Percentiles rank a stretch among this genome's conserved stretches.
Conservation (phyloP, 805 yeast genomes). For the Blastobotrys peoriensis region DNA sequence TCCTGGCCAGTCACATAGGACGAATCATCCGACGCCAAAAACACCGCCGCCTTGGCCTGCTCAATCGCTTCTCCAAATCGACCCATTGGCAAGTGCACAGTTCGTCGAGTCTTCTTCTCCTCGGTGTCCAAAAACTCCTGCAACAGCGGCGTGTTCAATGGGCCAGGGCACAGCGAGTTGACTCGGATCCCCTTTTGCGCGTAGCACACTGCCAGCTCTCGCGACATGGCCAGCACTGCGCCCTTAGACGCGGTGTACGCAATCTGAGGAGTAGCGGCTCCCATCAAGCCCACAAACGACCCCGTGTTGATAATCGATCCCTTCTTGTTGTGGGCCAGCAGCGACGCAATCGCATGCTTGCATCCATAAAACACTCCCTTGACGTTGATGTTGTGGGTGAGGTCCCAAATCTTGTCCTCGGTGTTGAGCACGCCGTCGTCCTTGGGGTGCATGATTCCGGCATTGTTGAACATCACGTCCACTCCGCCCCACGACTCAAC, state of each 20-base stretch:
- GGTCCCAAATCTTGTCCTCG: constrained; percentile 31
- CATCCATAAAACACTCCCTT: constrained; percentile 34
- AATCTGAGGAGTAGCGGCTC: constrained; percentile 35
- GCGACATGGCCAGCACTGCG: constrained; percentile 33
- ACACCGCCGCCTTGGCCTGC: constrained; percentile 54
- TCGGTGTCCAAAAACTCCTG: constrained; percentile 49
- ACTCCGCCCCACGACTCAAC: constrained; percentile 70
- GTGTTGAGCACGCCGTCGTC: constrained; percentile 31
- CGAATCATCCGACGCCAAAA: constrained; percentile 46
- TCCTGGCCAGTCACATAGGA: constrained; percentile 57
- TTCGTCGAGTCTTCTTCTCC: constrained; percentile 41
- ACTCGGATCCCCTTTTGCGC: constrained; percentile 50
- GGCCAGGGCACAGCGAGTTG: constrained; percentile 55
- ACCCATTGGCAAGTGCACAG: constrained; percentile 43
- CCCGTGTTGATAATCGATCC: constrained; percentile 35
- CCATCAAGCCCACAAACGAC: constrained; percentile 33
- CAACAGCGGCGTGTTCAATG: constrained; percentile 55
- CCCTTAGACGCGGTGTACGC: constrained; percentile 37
- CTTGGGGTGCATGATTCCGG: constrained; percentile 54
- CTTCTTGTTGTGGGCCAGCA: constrained; percentile 25
- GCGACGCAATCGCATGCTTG: constrained; percentile 31
- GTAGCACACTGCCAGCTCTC: constrained; percentile 51
- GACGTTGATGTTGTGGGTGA: constrained; percentile 32
- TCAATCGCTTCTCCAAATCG: constrained; percentile 63
- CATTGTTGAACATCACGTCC: constrained; percentile 80